Conservation (phyloP, 2,329 filamentous ascomycete genomes). For the Microdochium paspali region DNA sequence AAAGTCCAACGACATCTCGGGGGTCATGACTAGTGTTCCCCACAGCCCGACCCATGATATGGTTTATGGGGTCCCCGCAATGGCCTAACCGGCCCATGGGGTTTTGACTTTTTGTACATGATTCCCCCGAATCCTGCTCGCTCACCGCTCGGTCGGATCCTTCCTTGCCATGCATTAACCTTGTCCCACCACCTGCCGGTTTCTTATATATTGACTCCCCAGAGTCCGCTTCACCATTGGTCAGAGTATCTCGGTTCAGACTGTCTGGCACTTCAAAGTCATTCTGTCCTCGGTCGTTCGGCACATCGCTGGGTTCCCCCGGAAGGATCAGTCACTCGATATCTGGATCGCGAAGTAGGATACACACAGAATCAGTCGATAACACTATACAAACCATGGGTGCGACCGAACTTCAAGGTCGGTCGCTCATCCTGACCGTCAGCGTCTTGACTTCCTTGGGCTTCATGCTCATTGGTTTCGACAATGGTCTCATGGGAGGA, state of each 20-base stretch:
- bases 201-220: not conserved
- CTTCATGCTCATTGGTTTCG: conserved; percentile 37
- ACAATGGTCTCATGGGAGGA: conserved; percentile 34
- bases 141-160: not conserved
- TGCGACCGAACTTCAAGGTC: conserved; percentile 13
- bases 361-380: not conserved
- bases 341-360: not conserved
- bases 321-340: not conserved
- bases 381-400: not conserved
- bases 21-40: not conserved
- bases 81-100: not conserved
- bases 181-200: not conserved
- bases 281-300: not conserved
- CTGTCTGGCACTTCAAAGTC: not conserved
- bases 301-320: not conserved
- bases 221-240: not conserved
- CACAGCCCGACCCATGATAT: not conserved
- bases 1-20: not conserved
- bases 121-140: not conserved
- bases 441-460: conserved; percentile 33
- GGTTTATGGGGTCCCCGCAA: not conserved
- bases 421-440: conserved; percentile 28
- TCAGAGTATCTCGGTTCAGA: not conserved
- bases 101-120: not conserved
- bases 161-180: not conserved